Evolutionary conservation across 306 rosid genomes (phyloP).

Genomic region (Canavalia gladiata): DNA sequence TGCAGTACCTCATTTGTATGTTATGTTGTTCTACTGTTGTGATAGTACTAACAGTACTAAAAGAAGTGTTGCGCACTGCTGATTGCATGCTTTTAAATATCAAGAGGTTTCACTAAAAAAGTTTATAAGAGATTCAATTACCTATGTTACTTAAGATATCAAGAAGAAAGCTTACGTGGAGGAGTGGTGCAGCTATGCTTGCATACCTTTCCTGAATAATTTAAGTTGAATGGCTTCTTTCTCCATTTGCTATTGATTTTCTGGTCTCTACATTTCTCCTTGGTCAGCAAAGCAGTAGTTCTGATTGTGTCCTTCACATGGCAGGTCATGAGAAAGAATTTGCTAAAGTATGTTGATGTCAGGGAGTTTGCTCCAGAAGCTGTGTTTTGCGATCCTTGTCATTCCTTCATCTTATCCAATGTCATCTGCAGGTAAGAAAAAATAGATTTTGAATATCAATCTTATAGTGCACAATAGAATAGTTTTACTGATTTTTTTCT

Average conservation of each 20-base stretch:
- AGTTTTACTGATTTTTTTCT: not conserved
- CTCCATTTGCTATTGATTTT: conserved; percentile 19
- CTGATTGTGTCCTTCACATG: conserved; percentile 48
- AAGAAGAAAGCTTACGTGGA: not conserved
- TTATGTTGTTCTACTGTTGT: too few species aligned
- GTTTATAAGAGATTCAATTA: conserved; percentile 20
- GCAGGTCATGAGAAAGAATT: conserved; percentile 89
- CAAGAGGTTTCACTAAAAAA: not conserved
- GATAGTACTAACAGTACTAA: too few species aligned
- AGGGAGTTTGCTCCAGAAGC: conserved; percentile 98
- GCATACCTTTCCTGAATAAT: conserved; percentile 16
- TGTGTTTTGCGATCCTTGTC: conserved; percentile 64
- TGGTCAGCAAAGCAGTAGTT: conserved; percentile 41
- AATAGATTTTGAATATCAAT: not conserved
- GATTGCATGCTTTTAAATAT: conserved; percentile 12
- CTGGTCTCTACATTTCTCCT: conserved; percentile 25
- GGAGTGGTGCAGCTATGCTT: not conserved
- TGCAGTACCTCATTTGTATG: too few species aligned
- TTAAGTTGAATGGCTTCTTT: conserved; percentile 6
- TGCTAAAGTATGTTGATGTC: conserved; percentile 73
- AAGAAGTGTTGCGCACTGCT: conserved; percentile 1
- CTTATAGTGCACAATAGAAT: not conserved
- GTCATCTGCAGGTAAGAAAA: conserved; percentile 84
- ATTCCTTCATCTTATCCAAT: conserved; percentile 79
- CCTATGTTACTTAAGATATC: conserved; percentile 36